Evolutionary conservation across 192 early-diverging fungal genomes (phyloP), one percentile per base, ranked within the genome.

Genomic region (Cetraspora pellucida): DNA sequence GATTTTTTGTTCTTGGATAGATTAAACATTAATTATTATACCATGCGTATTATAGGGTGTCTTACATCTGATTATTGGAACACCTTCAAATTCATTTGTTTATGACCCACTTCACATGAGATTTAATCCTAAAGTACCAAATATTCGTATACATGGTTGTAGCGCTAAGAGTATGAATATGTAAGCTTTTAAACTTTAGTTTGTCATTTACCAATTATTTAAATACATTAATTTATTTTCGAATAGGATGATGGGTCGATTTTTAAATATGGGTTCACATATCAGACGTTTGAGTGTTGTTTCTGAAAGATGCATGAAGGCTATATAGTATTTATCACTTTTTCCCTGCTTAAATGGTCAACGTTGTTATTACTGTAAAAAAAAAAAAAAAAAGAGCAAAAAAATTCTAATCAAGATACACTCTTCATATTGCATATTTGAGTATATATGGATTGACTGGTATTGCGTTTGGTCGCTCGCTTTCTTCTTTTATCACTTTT

Each of bases 371-470:
- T n/a, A n/a, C n/a, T n/a, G n/a, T n/a, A n/a, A n/a, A n/a, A n/a
- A n/a, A n/a, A n/a, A n/a, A n/a, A n/a, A n/a, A n/a, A n/a, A n/a
- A n/a, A n/a, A 17, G 19, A 28, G 27, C 4, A 52, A 55, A 8
- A 31, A 28, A 31, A 47, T n/a, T 37, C 19, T 2, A 25, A 55
- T 16, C 25, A 25, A 45, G 47, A 69, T 69, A 3, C 7, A 37
- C 37, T 37, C 21, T 25, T 63, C 10, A 50, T 45, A 75, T 11
- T 59, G 19, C 10, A 43, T 46, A 60, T 30, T 43, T 21, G 17
- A 78, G 81, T 21, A 37, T 45, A 59, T 77, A 82, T 64, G 81
- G 81, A 9, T 47, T 78, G 14, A 69, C 71, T n/a, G 81, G 81
- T 1, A 21, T 77, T 13, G 76, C 81, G 28, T 82, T 82, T 78